A percentile compares a stretch with the other conserved stretches of the same genome.
These are phyloP conservation scores for Cytospora piceae DNA, from an alignment of 2,329 filamentous ascomycete species.

Conservation along the genomic window DNA sequence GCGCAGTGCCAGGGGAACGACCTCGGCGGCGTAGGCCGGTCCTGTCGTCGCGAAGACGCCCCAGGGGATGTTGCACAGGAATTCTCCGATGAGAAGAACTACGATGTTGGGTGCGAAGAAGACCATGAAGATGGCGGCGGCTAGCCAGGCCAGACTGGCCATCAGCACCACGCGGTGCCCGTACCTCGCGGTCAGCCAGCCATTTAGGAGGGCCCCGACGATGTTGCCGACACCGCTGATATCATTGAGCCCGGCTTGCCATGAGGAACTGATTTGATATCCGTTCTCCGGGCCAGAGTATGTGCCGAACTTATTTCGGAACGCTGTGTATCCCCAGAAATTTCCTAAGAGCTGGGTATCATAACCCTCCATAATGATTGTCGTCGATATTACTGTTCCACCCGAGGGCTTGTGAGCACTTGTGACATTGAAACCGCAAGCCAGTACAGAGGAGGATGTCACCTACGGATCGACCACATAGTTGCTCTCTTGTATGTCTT, in stretches of 20 bases:
- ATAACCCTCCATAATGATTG: constrained; percentile 57
- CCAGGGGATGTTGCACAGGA: constrained; percentile 51
- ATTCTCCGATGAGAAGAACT: constrained; percentile 48
- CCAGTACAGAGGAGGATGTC: neutral
- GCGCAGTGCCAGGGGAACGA: constrained; percentile 36
- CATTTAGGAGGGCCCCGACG: constrained; percentile 47
- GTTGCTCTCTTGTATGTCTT: constrained; percentile 47
- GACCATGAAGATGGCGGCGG: constrained; percentile 51
- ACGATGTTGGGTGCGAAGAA: constrained; percentile 52
- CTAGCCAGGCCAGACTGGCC: constrained; percentile 44
- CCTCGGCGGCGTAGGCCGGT: constrained; percentile 42
- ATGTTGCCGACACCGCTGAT: constrained; percentile 42
- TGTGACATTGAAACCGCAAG: neutral
- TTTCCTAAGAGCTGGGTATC: constrained; percentile 51
- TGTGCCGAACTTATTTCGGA: constrained; percentile 46
- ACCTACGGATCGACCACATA: constrained; percentile 46
- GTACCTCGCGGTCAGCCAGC: constrained; percentile 45
- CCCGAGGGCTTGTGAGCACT: neutral
- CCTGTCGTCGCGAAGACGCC: constrained; percentile 51
- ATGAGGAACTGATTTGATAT: constrained; percentile 53
- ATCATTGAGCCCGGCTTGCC: constrained; percentile 54
- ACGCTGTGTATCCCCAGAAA: constrained; percentile 49
- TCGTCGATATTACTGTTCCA: constrained; percentile 45
- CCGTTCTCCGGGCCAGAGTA: constrained; percentile 40
- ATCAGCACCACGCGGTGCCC: constrained; percentile 52